A percentile compares a stretch with the other conserved stretches of the same genome.
Evolutionary conservation across 192 early-diverging fungal species (phyloP).

Genomic region (Coemansia sp.): DNA sequence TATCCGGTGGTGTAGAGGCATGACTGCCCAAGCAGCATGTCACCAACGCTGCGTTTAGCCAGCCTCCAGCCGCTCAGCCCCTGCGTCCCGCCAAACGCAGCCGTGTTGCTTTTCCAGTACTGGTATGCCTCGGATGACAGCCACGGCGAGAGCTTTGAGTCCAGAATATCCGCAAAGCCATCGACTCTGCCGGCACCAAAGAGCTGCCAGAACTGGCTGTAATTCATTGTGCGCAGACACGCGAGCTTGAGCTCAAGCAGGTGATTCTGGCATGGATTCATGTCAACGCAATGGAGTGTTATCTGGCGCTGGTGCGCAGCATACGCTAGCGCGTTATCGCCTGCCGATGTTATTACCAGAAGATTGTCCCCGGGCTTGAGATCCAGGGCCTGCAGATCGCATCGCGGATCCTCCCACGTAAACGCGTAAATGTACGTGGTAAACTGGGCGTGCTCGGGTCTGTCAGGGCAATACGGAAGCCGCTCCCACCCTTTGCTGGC

Average conservation of each 20-base stretch:
- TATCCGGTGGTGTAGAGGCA: constrained; percentile 83
- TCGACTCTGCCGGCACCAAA: constrained; percentile 71
- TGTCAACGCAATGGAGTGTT: constrained; percentile 77
- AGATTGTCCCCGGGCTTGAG: constrained; percentile 66
- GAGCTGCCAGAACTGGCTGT: constrained; percentile 72
- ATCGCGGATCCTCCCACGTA: constrained; percentile 82
- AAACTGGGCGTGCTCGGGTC: constrained; percentile 68
- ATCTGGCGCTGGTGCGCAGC: constrained; percentile 66
- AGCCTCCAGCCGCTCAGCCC: not conserved
- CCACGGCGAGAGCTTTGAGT: constrained; percentile 68
- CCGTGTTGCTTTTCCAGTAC: constrained; percentile 72
- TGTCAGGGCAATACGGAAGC: constrained; percentile 57
- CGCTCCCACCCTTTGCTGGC: constrained; percentile 31
- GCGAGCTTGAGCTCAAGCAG: constrained; percentile 85
- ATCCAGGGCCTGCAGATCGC: constrained; percentile 70
- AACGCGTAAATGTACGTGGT: constrained; percentile 85
- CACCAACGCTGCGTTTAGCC: not conserved
- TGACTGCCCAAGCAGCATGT: constrained; percentile 27
- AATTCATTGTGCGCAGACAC: constrained; percentile 60
- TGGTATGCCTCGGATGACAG: constrained; percentile 72
- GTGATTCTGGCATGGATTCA: constrained; percentile 94
- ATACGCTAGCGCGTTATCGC: constrained; percentile 81
- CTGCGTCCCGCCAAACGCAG: constrained; percentile 12
- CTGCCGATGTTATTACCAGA: constrained; percentile 81
- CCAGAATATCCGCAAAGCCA: constrained; percentile 63